Evolutionary conservation across 1,139 yeast genomes (phyloP).

Genomic region (Yamadazyma friedrichii): DNA sequence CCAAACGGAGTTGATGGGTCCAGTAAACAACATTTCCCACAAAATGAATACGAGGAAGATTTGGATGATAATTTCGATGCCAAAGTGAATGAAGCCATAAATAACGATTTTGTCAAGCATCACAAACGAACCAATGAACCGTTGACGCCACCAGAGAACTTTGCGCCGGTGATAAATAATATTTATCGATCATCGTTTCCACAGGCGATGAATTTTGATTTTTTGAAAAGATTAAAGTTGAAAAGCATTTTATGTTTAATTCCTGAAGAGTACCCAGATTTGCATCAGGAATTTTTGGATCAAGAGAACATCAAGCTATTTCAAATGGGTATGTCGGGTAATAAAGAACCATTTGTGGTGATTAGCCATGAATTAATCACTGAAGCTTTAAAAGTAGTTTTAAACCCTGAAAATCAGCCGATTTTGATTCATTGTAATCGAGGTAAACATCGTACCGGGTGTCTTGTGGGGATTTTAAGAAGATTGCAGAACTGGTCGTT

Average conservation of each 20-base stretch:
- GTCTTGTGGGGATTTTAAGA: conserved; percentile 88
- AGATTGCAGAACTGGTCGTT: conserved; percentile 89
- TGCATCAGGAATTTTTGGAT: conserved; percentile 62
- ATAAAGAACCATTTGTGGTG: conserved; percentile 91
- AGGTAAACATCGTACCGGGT: conserved; percentile 96
- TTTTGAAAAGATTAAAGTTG: conserved; percentile 58
- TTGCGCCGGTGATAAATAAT: conserved; percentile 75
- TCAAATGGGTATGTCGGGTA: conserved; percentile 93
- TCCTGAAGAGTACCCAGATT: conserved; percentile 87
- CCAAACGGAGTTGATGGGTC: conserved; percentile 16
- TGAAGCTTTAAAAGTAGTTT: conserved; percentile 74
- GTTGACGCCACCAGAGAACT: conserved; percentile 83
- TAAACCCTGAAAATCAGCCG: conserved; percentile 87
- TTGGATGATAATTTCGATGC: conserved; percentile 42
- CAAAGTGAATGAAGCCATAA: conserved; percentile 23
- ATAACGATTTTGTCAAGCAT: conserved; percentile 8
- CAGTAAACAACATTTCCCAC: conserved; percentile 12
- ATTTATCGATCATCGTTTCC: conserved; percentile 92
- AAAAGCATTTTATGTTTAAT: conserved; percentile 80
- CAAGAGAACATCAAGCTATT: conserved; percentile 64
- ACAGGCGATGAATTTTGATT: conserved; percentile 73
- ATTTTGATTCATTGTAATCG: conserved; percentile 90
- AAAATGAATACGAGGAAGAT: conserved; percentile 39
- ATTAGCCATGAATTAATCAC: conserved; percentile 76
- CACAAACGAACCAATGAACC: conserved; percentile 16